Conservation (phyloP, 805 yeast species). For the Lipomyces yamadae region DNA sequence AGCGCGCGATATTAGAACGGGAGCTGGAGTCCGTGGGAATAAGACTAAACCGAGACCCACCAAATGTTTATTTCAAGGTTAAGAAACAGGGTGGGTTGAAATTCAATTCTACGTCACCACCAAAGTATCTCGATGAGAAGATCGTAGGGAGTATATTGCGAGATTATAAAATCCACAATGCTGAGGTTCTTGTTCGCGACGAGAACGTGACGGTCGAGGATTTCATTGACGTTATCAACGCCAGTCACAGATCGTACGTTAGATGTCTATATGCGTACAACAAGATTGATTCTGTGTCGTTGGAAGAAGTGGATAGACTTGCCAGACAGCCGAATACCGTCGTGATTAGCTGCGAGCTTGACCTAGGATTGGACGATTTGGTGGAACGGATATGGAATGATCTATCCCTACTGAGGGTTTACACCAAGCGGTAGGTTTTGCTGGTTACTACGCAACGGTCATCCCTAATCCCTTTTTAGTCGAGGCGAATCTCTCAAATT, state of each 20-base stretch:
- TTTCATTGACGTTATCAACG: conserved; percentile 88
- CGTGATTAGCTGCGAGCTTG: conserved; percentile 90
- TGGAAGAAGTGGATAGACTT: conserved; percentile 90
- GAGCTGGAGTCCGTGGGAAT: conserved; percentile 95
- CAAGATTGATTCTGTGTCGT: conserved; percentile 91
- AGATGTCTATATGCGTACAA: conserved; percentile 93
- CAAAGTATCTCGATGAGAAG: conserved; percentile 79
- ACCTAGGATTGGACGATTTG: conserved; percentile 83
- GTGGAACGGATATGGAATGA: conserved; percentile 94
- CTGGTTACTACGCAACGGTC: neutral
- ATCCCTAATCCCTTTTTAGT: conserved; percentile 43
- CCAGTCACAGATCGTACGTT: conserved; percentile 82
- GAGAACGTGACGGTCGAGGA: conserved; percentile 90
- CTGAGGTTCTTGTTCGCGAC: conserved; percentile 89
- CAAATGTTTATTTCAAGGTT: conserved; percentile 75
- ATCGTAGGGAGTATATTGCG: conserved; percentile 75
- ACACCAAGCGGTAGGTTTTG: conserved; percentile 62
- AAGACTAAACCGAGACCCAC: conserved; percentile 77
- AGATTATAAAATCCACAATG: conserved; percentile 73
- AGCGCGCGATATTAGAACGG: conserved; percentile 79
- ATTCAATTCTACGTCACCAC: conserved; percentile 78
- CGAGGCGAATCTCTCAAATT: conserved; percentile 84
- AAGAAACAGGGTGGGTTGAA: conserved; percentile 93
- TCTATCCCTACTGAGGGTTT: conserved; percentile 75
- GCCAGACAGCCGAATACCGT: conserved; percentile 93